phyloP scores from a whole-genome alignment of 2,329 filamentous ascomycete species.

The Chaetomium sp. region DNA sequence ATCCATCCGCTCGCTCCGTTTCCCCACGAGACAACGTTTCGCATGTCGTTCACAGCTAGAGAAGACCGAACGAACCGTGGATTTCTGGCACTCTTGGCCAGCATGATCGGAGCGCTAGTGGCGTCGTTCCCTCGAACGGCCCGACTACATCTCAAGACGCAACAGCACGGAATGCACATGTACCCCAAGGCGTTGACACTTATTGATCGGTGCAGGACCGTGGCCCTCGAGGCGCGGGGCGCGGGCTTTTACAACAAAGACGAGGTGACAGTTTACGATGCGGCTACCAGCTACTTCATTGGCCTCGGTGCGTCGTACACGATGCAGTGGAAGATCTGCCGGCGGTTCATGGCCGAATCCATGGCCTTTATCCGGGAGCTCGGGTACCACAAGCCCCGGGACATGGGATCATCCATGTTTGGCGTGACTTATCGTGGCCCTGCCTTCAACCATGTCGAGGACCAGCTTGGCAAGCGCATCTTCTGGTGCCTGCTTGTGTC shows the following conservation, averaged over 20 bases:
- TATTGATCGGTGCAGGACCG: slow-evolving; percentile 63
- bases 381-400: slow-evolving; percentile 53
- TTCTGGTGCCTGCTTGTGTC: slow-evolving; percentile 81
- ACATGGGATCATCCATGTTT: slow-evolving; percentile 26
- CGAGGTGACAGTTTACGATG: slow-evolving; percentile 45
- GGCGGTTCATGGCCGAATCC: slow-evolving; percentile 67
- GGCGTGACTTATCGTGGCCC: slow-evolving; percentile 27
- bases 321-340: slow-evolving; percentile 59
- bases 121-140: slow-evolving; percentile 70
- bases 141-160: slow-evolving; percentile 60
- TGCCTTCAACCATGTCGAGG: slow-evolving; percentile 61
- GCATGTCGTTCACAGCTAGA: slow-evolving; percentile 58
- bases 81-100: slow-evolving; percentile 64
- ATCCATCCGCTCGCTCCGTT: slow-evolving; percentile 72
- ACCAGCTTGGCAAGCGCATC: slow-evolving; percentile 68
- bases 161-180: slow-evolving; percentile 51
- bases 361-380: slow-evolving; percentile 63
- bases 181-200: slow-evolving; percentile 65
- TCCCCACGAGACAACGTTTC: slow-evolving; percentile 71
- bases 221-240: slow-evolving; percentile 62
- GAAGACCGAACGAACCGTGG: slow-evolving; percentile 60
- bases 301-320: slow-evolving; percentile 61
- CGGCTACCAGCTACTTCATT: slow-evolving; percentile 71
- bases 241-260: slow-evolving; percentile 43
- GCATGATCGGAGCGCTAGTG: slow-evolving; percentile 68